These are phyloP conservation scores for Asterionellopsis glacialis DNA, from an alignment of 108 stramenopile genomes.

Conservation along the genomic window DNA sequence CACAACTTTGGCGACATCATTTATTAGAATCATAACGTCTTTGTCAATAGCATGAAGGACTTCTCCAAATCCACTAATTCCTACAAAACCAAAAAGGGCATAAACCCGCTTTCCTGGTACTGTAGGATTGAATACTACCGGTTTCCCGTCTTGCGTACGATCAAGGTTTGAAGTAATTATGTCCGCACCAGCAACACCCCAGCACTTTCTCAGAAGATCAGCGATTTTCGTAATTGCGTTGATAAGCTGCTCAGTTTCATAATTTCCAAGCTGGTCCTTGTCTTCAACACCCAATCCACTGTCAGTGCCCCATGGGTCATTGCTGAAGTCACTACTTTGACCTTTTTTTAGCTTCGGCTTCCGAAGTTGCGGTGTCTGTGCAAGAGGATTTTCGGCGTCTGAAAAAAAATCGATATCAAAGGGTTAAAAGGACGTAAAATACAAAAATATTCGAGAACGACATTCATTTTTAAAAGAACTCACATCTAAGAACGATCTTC, in stretches of 20 bases:
- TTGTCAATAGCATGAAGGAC: conserved; percentile 79
- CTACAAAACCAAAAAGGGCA: conserved; percentile 93
- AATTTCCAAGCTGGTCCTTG: conserved; percentile 56
- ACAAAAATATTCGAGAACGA: conserved; percentile 31
- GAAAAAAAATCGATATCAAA: not conserved
- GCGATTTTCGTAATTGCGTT: conserved; percentile 91
- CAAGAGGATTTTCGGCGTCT: conserved; percentile 53
- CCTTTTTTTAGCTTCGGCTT: not conserved
- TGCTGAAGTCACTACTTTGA: conserved; percentile 1
- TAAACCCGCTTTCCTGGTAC: conserved; percentile 85
- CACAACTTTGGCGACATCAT: conserved; percentile 88
- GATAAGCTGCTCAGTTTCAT: conserved; percentile 92
- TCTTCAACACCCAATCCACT: conserved; percentile 13
- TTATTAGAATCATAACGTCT: conserved; percentile 95
- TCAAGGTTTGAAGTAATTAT: conserved; percentile 96
- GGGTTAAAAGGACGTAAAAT: not conserved
- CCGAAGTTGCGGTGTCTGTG: conserved; percentile 2
- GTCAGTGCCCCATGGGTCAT: conserved; percentile 3
- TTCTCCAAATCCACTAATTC: conserved; percentile 84
- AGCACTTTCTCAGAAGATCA: conserved; percentile 90
- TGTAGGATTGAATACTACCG: conserved; percentile 86
- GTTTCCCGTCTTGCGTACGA: conserved; percentile 53
- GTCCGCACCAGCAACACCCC: conserved; percentile 95
- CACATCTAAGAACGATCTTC: conserved; percentile 74
- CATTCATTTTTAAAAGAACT: conserved; percentile 14